Conservation (phyloP, 1,139 yeast species). For the Suhomyces anneliseae region DNA sequence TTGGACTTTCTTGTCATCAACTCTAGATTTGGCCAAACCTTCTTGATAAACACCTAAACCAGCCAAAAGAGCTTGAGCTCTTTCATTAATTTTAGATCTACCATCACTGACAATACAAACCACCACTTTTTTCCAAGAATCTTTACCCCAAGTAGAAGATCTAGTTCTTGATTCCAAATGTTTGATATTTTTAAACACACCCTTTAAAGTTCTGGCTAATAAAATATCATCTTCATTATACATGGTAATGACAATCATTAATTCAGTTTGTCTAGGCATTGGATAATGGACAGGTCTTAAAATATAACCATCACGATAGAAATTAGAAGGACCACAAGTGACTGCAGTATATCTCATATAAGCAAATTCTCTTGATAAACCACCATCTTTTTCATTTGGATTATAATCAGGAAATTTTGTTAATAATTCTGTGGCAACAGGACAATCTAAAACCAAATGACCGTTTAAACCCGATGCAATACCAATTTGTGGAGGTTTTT, state of each 20-base stretch:
- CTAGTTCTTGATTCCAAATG: constrained; percentile 46
- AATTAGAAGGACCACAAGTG: constrained; percentile 52
- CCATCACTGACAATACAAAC: constrained; percentile 52
- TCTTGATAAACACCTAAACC: constrained; percentile 52
- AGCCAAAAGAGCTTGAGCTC: constrained; percentile 50
- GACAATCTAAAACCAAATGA: constrained; percentile 52
- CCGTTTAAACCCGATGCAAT: constrained; percentile 46
- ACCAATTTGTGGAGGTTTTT: constrained; percentile 37
- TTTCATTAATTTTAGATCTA: constrained; percentile 47
- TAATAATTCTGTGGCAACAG: constrained; percentile 48
- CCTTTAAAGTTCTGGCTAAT: constrained; percentile 48
- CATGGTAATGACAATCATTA: constrained; percentile 51
- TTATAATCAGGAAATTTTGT: constrained; percentile 46
- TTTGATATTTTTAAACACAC: constrained; percentile 49
- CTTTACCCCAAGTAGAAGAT: constrained; percentile 48
- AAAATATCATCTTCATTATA: constrained; percentile 50
- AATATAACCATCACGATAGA: constrained; percentile 45
- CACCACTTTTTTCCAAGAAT: constrained; percentile 50
- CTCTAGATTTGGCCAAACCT: constrained; percentile 49
- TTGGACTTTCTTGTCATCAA: constrained; percentile 47
- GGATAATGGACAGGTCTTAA: constrained; percentile 50
- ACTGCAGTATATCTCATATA: constrained; percentile 53
- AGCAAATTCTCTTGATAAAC: constrained; percentile 46
- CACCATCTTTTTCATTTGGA: constrained; percentile 37
- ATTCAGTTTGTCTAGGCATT: constrained; percentile 44